Conservation (phyloP, 2,329 filamentous ascomycete genomes). For the Capronia americana region DNA sequence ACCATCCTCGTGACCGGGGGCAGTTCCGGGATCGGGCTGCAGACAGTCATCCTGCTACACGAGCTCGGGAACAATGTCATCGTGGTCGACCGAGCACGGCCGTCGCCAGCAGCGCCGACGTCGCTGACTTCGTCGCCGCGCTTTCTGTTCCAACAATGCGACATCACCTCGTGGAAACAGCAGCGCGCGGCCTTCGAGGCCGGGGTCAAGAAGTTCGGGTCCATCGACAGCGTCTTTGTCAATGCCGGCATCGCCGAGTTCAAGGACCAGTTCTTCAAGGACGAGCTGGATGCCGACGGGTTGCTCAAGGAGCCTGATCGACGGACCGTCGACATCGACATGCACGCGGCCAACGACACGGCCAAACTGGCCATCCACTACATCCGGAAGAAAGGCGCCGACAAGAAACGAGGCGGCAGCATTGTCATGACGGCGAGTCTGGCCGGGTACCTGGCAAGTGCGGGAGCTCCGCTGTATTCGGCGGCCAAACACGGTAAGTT, state of each 20-base stretch:
- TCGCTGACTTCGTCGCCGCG: conserved; percentile 42
- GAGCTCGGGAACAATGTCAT: conserved; percentile 50
- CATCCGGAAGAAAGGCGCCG: conserved; percentile 45
- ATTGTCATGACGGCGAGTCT: conserved; percentile 58
- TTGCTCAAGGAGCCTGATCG: conserved; percentile 55
- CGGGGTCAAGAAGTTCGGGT: conserved; percentile 50
- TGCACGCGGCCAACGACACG: conserved; percentile 55
- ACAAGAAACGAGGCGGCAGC: conserved; percentile 48
- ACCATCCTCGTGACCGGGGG: conserved; percentile 50
- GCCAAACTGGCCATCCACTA: conserved; percentile 58
- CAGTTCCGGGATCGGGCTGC: conserved; percentile 50
- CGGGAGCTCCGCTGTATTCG: conserved; percentile 56
- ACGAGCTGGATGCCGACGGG: conserved; percentile 50
- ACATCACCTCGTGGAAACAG: conserved; percentile 55
- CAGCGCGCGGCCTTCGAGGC: conserved; percentile 55
- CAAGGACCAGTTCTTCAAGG: conserved; percentile 58
- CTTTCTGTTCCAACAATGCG: conserved; percentile 49
- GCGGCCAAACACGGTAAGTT: conserved; percentile 57
- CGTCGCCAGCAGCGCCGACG: conserved; percentile 40
- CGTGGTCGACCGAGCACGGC: conserved; percentile 47
- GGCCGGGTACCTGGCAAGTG: conserved; percentile 57
- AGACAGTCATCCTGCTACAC: conserved; percentile 50
- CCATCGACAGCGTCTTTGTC: conserved; percentile 56
- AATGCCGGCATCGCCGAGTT: conserved; percentile 59
- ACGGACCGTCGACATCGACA: conserved; percentile 54